phyloP scores from a whole-genome alignment of 1,284 basidiomycete genomes.

The Moniliophthora roreri region DNA sequence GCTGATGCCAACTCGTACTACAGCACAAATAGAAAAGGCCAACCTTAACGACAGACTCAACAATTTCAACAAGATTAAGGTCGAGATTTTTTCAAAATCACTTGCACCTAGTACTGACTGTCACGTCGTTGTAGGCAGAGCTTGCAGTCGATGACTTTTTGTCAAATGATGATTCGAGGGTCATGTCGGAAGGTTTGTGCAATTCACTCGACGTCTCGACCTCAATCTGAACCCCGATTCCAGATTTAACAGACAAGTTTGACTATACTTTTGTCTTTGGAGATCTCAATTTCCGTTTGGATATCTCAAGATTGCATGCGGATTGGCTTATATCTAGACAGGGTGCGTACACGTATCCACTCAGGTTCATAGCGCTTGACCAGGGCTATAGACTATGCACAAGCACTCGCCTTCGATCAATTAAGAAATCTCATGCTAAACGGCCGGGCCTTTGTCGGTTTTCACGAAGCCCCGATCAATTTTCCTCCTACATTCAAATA shows the following conservation, averaged over 20 bases:
- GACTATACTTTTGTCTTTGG: slow-evolving; percentile 83
- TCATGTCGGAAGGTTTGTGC: slow-evolving; percentile 60
- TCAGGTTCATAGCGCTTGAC: neutral
- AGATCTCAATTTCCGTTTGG: slow-evolving; percentile 78
- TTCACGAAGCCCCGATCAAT: slow-evolving; percentile 66
- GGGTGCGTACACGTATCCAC: slow-evolving; percentile 33
- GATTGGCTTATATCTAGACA: slow-evolving; percentile 66
- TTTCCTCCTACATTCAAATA: slow-evolving; percentile 89
- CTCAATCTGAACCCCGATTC: slow-evolving; percentile 10
- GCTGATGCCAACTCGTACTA: slow-evolving; percentile 11
- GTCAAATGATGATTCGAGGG: slow-evolving; percentile 57
- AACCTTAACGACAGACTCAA: slow-evolving; percentile 60
- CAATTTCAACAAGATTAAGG: slow-evolving; percentile 77
- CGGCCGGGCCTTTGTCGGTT: slow-evolving; percentile 64
- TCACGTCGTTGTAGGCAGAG: slow-evolving; percentile 44
- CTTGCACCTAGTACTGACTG: slow-evolving; percentile 2
- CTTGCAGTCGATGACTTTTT: slow-evolving; percentile 70
- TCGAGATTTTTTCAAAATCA: slow-evolving; percentile 21
- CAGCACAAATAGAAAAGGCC: slow-evolving; percentile 75
- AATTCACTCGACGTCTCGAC: slow-evolving; percentile 1
- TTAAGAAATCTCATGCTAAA: slow-evolving; percentile 68
- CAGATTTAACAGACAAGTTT: slow-evolving; percentile 80
- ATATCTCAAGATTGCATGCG: slow-evolving; percentile 72
- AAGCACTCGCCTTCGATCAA: slow-evolving; percentile 82
- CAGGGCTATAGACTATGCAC: slow-evolving; percentile 54